These are phyloP conservation scores for Ceriops zippeliana DNA, from an alignment of 345 rosid genomes.

Conservation along the genomic window DNA sequence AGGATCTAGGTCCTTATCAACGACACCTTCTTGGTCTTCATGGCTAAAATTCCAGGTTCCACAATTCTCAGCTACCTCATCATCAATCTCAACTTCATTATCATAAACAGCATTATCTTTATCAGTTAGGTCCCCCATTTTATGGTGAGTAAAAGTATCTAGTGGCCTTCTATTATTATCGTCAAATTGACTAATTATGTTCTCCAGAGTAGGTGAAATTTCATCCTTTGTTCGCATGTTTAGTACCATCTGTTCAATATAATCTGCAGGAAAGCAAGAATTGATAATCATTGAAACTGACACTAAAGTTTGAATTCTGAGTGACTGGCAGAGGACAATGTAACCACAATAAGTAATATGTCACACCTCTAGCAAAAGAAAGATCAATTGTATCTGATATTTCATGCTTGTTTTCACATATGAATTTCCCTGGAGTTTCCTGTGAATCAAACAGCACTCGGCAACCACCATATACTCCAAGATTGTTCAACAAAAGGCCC, in stretches of 20 bases:
- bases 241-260: slow-evolving; percentile 59
- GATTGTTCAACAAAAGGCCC: slow-evolving; percentile 81
- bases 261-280: slow-evolving; percentile 43
- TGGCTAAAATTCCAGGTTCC: slow-evolving; percentile 46
- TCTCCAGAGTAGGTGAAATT: slow-evolving; percentile 68
- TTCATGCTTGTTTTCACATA: slow-evolving; percentile 43
- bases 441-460: slow-evolving; percentile 87
- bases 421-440: slow-evolving; percentile 78
- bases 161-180: slow-evolving; percentile 61
- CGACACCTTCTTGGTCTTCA: slow-evolving; percentile 45
- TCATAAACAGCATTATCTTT: slow-evolving; percentile 19
- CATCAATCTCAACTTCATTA: slow-evolving; percentile 43
- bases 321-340: neutral
- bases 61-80: slow-evolving; percentile 48
- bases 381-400: slow-evolving; percentile 60
- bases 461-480: slow-evolving; percentile 85
- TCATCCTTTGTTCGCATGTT: slow-evolving; percentile 62
- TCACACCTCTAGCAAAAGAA: slow-evolving; percentile 70
- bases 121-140: slow-evolving; percentile 35
- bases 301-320: neutral
- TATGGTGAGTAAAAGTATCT: slow-evolving; percentile 48
- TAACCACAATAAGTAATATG: slow-evolving; percentile 3
- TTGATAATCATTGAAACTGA: neutral
- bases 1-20: slow-evolving; percentile 44
- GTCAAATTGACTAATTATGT: slow-evolving; percentile 61